Base-by-base conservation (phyloP, 2,329 filamentous ascomycete genomes). In the Lachnellula cervina region DNA sequence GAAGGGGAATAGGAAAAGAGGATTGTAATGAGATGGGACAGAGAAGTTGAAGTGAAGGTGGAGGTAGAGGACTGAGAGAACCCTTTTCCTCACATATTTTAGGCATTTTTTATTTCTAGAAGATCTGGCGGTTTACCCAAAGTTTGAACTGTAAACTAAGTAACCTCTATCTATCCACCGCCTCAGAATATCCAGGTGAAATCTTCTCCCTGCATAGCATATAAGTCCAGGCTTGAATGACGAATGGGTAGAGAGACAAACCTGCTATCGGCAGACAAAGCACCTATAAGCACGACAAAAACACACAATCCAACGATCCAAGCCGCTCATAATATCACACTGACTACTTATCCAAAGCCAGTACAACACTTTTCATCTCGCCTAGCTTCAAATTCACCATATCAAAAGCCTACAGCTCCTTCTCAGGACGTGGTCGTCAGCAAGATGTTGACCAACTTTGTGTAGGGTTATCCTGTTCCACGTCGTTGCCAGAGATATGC, bases 401-500 rank as follows among this genome's bases (percentile, higher is more conserved):
- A 56, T 80, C 79, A 64, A 89, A 90, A 0, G 83, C 85, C 35
- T 84, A 83, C 1, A 90, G 74, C 70, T 90, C 87, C 71, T 89
- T 89, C 62, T 83, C 80, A 0, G 86, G 86, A 21, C 86, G 74
- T n/a, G n/a, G n/a, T n/a, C n/a, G n/a, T n/a, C n/a, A n/a, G n/a
- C n/a, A n/a, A n/a, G n/a, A n/a, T n/a, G n/a, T n/a, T n/a, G n/a
- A n/a, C n/a, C n/a, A n/a, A n/a, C n/a, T n/a, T n/a, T n/a, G n/a
- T n/a, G n/a, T n/a, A n/a, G n/a, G n/a, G n/a, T n/a, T n/a, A n/a
- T n/a, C n/a, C n/a, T n/a, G n/a, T n/a, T n/a, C n/a, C n/a, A n/a
- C n/a, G n/a, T n/a, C n/a, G n/a, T n/a, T n/a, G n/a, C n/a, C n/a
- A n/a, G n/a, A n/a, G n/a, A n/a, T n/a, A n/a, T n/a, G n/a, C n/a